phyloP scores from a whole-genome alignment of 139 green algal species.

The Nannochloris sp. region DNA sequence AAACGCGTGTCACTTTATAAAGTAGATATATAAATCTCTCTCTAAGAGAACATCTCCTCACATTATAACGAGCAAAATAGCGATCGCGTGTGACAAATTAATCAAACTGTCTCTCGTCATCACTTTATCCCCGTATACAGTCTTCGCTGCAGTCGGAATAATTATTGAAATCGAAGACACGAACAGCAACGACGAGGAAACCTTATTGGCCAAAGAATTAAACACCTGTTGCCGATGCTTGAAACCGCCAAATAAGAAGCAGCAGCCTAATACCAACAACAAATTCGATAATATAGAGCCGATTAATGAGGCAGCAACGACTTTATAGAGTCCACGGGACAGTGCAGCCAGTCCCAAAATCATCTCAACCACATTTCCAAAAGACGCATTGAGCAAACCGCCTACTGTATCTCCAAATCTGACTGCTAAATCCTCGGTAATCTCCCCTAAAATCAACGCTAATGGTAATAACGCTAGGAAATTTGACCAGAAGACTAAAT shows the following conservation, averaged over 20 bases:
- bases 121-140: slow-evolving; percentile 25
- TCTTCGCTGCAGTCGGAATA: slow-evolving; percentile 55
- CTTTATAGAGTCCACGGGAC: slow-evolving; percentile 58
- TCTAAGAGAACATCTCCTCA: slow-evolving; percentile 14
- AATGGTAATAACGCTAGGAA: slow-evolving; percentile 74
- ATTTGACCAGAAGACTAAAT: slow-evolving; percentile 57
- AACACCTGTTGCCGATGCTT: slow-evolving; percentile 67
- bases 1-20: background rate
- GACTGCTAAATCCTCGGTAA: slow-evolving; percentile 82
- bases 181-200: slow-evolving; percentile 67
- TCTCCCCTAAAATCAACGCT: slow-evolving; percentile 77
- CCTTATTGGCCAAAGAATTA: slow-evolving; percentile 60
- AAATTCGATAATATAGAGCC: slow-evolving; percentile 86
- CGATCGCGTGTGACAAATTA: slow-evolving; percentile 47
- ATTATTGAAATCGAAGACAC: slow-evolving; percentile 67
- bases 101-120: slow-evolving; percentile 24
- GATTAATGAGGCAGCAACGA: slow-evolving; percentile 74
- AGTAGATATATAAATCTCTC: background rate
- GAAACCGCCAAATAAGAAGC: slow-evolving; percentile 75
- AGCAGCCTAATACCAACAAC: slow-evolving; percentile 77
- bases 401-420: slow-evolving; percentile 59
- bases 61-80: slow-evolving; percentile 47
- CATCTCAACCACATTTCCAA: slow-evolving; percentile 92
- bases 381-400: slow-evolving; percentile 81
- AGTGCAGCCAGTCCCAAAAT: slow-evolving; percentile 82